Evolutionary conservation across 148 eudicot species (phyloP), one percentile per base, ranked within the genome.

Genomic region (Rhododendron molle): DNA sequence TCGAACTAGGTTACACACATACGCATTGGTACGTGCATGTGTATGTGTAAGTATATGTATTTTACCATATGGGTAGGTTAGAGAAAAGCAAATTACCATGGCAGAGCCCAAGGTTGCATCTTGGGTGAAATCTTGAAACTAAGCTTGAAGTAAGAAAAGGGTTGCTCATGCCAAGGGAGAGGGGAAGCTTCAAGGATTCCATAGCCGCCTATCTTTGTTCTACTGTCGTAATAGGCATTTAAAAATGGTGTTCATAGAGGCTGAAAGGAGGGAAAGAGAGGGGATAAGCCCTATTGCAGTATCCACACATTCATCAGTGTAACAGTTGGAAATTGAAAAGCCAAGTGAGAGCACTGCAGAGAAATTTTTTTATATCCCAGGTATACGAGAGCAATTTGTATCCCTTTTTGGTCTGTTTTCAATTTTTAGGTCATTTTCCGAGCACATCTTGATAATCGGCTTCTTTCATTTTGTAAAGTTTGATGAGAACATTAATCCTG

Each of bases 41-140:
- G 15, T 18, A 62, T 36, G 26, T 23, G 62, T 56, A 23, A 2
- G 11, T 6, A 54, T 1, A 26, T 18, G 40, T 0, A 21, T 52
- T 7, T 34, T 14, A 20, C 43, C 8, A 60, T 21, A 32, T 1
- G 36, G 38, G 38, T 71, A 30, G 3, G 16, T 12, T 5, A 30
- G 76, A 71, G 20, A 30, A 71, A 14, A 30, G 34, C 6, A 14
- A 83, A 74, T 32, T 84, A 84, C 86, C 86, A n/a, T 47, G 7
- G 71, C 72, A 52, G 80, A 23, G 50, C 20, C 71, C 36, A 36
- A 69, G 81, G 36, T 76, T 52, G 86, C 30, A 76, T 84, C 65
- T 84, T 54, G 81, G 50, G 10, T 36, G 81, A 76, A 52, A 84
- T 76, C 81, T 76, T 49, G 86, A 76, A 50, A 54, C 16, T 13